These are phyloP conservation scores for Ceratocystiopsis sp. DNA, from an alignment of 2,329 filamentous ascomycete species.

Conservation along the genomic window DNA sequence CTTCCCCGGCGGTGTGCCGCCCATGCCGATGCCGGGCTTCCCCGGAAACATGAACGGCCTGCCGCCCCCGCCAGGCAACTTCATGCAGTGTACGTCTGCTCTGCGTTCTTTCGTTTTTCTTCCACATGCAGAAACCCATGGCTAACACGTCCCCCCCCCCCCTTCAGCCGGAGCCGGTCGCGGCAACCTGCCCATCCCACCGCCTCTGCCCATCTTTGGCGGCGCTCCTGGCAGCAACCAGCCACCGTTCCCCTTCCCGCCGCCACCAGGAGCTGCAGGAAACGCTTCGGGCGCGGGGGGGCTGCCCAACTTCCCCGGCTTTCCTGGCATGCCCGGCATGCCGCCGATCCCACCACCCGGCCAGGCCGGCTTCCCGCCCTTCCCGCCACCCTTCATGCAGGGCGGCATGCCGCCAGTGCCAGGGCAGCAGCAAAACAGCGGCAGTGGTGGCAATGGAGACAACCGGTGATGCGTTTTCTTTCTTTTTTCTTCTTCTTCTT, in stretches of 20 bases:
- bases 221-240: too few species aligned
- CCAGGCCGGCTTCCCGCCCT: conserved; percentile 19
- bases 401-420: conserved; percentile 20
- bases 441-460: too few species aligned
- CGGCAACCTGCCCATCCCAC: too few species aligned
- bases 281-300: conserved; percentile 10
- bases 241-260: neutral
- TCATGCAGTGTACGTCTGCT: too few species aligned
- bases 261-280: neutral
- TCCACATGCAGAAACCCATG: too few species aligned
- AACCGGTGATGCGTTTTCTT: neutral
- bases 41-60: conserved; percentile 8
- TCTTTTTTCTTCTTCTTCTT: neutral
- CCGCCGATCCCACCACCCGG: conserved; percentile 16
- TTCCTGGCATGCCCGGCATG: conserved; percentile 27
- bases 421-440: neutral
- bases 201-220: too few species aligned
- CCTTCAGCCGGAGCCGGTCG: too few species aligned
- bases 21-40: conserved; percentile 2
- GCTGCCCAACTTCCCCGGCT: conserved; percentile 20
- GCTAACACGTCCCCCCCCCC: too few species aligned
- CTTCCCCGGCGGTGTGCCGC: conserved; percentile 20
- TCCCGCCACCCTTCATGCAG: conserved; percentile 18
- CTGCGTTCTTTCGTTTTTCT: too few species aligned
- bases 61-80: too few species aligned